These are phyloP conservation scores for Rhizophagus sp. DNA, from an alignment of 192 early-diverging fungal genomes.

Conservation along the genomic window DNA sequence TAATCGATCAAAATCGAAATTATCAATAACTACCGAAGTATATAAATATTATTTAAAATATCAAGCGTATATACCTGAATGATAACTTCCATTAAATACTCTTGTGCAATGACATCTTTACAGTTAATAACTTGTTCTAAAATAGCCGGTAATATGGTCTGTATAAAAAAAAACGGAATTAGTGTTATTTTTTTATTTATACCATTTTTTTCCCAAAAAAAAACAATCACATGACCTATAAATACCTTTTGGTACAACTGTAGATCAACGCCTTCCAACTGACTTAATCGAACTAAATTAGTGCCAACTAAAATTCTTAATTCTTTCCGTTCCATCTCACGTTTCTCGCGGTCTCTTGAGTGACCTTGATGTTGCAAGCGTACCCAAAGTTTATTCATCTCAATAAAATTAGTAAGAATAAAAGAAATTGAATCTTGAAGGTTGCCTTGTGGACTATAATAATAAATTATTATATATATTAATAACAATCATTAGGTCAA, in stretches of 20 bases:
- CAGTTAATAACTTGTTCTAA: conserved; percentile 97
- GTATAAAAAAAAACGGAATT: not conserved
- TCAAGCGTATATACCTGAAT: conserved; percentile 72
- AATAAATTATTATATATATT: not conserved
- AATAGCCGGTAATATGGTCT: conserved; percentile 86
- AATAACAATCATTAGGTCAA: not conserved
- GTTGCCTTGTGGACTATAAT: conserved; percentile 73
- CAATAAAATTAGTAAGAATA: conserved; percentile 96
- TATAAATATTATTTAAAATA: not conserved
- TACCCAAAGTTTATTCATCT: conserved; percentile 99
- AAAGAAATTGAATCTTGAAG: conserved; percentile 94
- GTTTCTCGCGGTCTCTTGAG: conserved; percentile 88
- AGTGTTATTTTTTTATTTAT: too few species aligned
- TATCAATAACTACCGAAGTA: not conserved
- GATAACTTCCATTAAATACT: conserved; percentile 99
- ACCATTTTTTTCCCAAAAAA: not conserved
- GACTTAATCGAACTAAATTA: conserved; percentile 92
- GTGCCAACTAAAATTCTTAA: conserved; percentile 95
- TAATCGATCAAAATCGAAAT: conserved; percentile 28
- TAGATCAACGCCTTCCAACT: conserved; percentile 86
- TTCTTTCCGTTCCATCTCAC: conserved; percentile 95
- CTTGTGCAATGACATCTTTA: conserved; percentile 96
- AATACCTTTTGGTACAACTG: conserved; percentile 74
- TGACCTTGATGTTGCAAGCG: conserved; percentile 97
- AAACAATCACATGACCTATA: not conserved